phyloP scores from a whole-genome alignment of 2,329 filamentous ascomycete species.

The Ophidiomyces ophidiicola region DNA sequence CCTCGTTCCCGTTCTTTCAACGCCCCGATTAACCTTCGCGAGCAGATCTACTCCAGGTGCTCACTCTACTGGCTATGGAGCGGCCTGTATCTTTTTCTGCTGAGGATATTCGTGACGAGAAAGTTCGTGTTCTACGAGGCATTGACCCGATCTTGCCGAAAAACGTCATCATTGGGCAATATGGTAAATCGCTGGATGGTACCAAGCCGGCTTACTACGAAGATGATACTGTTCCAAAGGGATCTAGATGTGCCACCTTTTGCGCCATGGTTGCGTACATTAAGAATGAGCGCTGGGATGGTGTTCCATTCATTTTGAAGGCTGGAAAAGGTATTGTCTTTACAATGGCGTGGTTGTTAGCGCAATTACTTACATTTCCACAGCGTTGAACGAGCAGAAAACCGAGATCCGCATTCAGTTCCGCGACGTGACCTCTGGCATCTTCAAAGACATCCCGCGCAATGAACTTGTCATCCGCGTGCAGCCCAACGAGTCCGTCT shows the following conservation, averaged over 20 bases:
- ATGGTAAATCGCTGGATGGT: constrained; percentile 89
- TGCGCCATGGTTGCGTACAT: constrained; percentile 95
- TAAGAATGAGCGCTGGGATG: constrained; percentile 99
- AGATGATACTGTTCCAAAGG: constrained; percentile 94
- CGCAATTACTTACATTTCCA: constrained; percentile 3
- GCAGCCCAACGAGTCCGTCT: constrained; percentile 97
- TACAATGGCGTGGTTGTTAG: background rate
- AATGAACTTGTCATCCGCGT: constrained; percentile 99
- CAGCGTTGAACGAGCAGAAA: constrained; percentile 95
- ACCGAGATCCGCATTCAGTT: constrained; percentile 98
- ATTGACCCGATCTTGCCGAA: constrained; percentile 95
- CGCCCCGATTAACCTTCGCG: constrained; percentile 1
- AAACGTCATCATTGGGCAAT: constrained; percentile 99
- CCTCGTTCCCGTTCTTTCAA: background rate
- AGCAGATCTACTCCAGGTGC: constrained; percentile 76
- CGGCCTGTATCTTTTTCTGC: constrained; percentile 94
- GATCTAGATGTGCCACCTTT: constrained; percentile 95
- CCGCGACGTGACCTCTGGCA: constrained; percentile 97
- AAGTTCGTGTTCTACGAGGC: constrained; percentile 81
- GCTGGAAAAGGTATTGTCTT: constrained; percentile 63
- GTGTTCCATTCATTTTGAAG: constrained; percentile 98
- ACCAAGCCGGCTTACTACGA: constrained; percentile 97
- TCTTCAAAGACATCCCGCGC: constrained; percentile 98
- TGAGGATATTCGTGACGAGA: constrained; percentile 97
- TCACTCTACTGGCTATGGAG: constrained; percentile 96